Evolutionary conservation across 148 eudicot genomes (phyloP), one percentile per base, ranked within the genome.

Genomic region (Rheum nobile): DNA sequence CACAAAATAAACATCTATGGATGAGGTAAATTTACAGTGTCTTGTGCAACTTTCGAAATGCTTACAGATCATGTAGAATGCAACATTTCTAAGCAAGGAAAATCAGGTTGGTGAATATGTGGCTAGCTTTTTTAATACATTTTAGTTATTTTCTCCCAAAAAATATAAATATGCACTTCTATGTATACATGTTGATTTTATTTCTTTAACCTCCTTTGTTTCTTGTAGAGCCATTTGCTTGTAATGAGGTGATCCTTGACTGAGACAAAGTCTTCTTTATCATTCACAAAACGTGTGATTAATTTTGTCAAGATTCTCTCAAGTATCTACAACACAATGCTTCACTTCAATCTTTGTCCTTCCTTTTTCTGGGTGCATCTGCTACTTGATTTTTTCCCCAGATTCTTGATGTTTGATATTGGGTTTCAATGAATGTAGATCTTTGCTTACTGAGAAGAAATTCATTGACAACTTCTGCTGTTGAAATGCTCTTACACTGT

Each of bases 11-110:
- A 38, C 79, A 74, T 81, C 83, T 5, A 89, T 83, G 81, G 87
- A 86, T 68, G 74, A 63, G 8, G 67, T n/a, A n/a, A 83, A 80
- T 73, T 54, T 82, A 75, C 88, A 91, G 76, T 86, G 90, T 75
- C 75, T 88, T 61, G 80, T 81, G 65, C 72, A 86, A 80, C 85
- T 93, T 75, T 85, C 91, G 39, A 93, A 87, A 78, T 91, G 98
- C 75, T 81, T 93, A 81, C 91, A 88, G 79, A 88, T 91, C 69
- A 87, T 89, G 96, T 96, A 93, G 83, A 93, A 93, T 81, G 88
- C 92, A 31, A 89, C 94, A 7, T 89, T n/a, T n/a, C n/a, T n/a
- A n/a, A n/a, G n/a, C n/a, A n/a, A n/a, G n/a, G n/a, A n/a, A n/a
- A n/a, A n/a, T 93, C 98, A 93, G 96, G 96, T 91, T 78, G 80